Percentiles rank a stretch among this genome's conserved stretches.
Evolutionary conservation across 345 rosid genomes (phyloP).

Genomic region (Salix purpurea): DNA sequence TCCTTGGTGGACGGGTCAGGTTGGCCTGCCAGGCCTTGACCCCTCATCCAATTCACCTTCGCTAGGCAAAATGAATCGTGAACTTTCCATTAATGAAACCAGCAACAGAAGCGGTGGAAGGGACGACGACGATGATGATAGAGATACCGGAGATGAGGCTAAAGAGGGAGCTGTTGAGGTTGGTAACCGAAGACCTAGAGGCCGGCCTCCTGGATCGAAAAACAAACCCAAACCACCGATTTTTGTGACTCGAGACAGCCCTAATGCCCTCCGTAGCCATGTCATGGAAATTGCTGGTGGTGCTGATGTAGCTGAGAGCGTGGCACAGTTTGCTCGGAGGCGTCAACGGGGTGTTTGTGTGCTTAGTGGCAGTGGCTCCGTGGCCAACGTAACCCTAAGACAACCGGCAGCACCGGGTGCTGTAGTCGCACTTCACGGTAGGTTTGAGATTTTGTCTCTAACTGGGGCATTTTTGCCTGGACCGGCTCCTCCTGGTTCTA

Average conservation of each 20-base stretch:
- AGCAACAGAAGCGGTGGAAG: conserved; percentile 20
- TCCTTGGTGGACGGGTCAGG: conserved; percentile 72
- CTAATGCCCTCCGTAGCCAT: conserved; percentile 80
- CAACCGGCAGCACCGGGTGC: conserved; percentile 78
- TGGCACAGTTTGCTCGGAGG: conserved; percentile 64
- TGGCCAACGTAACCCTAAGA: conserved; percentile 75
- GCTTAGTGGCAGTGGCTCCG: conserved; percentile 71
- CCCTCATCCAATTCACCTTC: conserved; percentile 45
- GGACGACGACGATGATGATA: conserved; percentile 39
- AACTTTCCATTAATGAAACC: conserved; percentile 36
- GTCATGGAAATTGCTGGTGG: conserved; percentile 72
- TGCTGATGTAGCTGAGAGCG: conserved; percentile 67
- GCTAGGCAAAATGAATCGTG: conserved; percentile 44
- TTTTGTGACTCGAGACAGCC: conserved; percentile 75
- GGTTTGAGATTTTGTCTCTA: conserved; percentile 72
- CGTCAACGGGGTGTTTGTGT: conserved; percentile 85
- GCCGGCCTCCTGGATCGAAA: conserved; percentile 81
- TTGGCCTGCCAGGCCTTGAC: conserved; percentile 53
- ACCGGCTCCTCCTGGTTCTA: conserved; percentile 83
- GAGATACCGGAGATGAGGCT: conserved; percentile 54
- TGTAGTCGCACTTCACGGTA: conserved; percentile 64
- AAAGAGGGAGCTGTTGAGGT: conserved; percentile 66
- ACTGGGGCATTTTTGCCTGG: conserved; percentile 82
- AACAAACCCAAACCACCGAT: conserved; percentile 79
- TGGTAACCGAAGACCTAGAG: conserved; percentile 66